These are phyloP conservation scores for Ceratocystis smalleyi DNA, from an alignment of 2,329 filamentous ascomycete species.

Conservation along the genomic window DNA sequence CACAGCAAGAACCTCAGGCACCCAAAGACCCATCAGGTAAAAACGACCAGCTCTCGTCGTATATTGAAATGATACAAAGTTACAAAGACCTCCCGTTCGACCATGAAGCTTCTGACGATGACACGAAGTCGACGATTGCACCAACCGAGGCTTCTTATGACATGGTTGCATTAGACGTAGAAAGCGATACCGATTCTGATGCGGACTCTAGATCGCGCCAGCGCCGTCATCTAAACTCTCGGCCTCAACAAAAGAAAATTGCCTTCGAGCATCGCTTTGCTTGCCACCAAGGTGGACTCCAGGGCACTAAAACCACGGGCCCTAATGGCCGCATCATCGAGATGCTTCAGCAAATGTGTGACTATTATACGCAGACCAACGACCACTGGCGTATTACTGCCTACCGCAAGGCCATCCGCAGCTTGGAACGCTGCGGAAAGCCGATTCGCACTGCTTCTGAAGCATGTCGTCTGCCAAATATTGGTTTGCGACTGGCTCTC, in stretches of 20 bases:
- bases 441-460: conserved; percentile 55
- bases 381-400: conserved; percentile 63
- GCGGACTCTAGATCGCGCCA: conserved; percentile 9
- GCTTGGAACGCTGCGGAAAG: conserved; percentile 46
- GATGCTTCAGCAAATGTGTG: conserved; percentile 60
- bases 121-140: conserved; percentile 12
- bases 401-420: conserved; percentile 65
- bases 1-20: background rate
- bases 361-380: conserved; percentile 57
- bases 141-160: background rate
- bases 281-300: conserved; percentile 38
- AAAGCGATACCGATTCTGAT: background rate
- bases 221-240: conserved; percentile 17
- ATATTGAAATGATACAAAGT: conserved; percentile 47
- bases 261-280: conserved; percentile 35
- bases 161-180: background rate
- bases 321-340: conserved; percentile 65
- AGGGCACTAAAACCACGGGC: conserved; percentile 33
- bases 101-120: conserved; percentile 32
- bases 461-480: conserved; percentile 49
- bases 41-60: conserved; percentile 44
- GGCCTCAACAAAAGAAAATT: conserved; percentile 21
- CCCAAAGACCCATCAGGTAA: conserved; percentile 17
- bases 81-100: conserved; percentile 44
- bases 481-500: conserved; percentile 57